A percentile compares a stretch with the other conserved stretches of the same genome.
Evolutionary conservation across 2,329 filamentous ascomycete species (phyloP).

Genomic region (Ascochyta pisi): DNA sequence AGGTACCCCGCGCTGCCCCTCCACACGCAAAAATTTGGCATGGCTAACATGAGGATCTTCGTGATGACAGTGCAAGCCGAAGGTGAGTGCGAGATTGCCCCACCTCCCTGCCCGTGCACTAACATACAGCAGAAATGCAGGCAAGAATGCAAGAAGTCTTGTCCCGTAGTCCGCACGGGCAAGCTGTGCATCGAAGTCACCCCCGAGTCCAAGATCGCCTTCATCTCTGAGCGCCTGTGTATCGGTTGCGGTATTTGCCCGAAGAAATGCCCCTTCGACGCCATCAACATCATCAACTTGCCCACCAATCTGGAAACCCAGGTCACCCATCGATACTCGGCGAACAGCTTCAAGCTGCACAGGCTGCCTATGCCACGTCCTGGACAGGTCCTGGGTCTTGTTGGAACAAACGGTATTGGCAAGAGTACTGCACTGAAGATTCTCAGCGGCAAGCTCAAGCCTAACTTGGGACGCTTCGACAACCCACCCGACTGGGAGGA

Average conservation of each 20-base stretch:
- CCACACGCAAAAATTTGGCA: slow-evolving; percentile 41
- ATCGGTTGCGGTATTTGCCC: slow-evolving; percentile 99
- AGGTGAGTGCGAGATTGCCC: slow-evolving; percentile 61
- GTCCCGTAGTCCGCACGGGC: slow-evolving; percentile 94
- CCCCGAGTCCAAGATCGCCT: slow-evolving; percentile 89
- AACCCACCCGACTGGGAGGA: slow-evolving; percentile 99
- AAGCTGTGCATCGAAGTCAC: slow-evolving; percentile 97
- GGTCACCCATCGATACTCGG: slow-evolving; percentile 97
- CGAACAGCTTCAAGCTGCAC: slow-evolving; percentile 99
- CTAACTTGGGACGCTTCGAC: slow-evolving; percentile 92
- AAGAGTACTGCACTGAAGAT: slow-evolving; percentile 99
- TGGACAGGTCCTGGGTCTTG: slow-evolving; percentile 92
- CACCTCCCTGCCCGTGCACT: slow-evolving; percentile 23
- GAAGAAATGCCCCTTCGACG: slow-evolving; percentile 98
- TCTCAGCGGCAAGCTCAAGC: slow-evolving; percentile 97
- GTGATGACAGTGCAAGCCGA: slow-evolving; percentile 78
- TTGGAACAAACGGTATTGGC: slow-evolving; percentile 99
- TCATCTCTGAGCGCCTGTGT: slow-evolving; percentile 94
- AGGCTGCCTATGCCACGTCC: slow-evolving; percentile 94
- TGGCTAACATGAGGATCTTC: slow-evolving; percentile 50
- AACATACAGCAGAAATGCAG: slow-evolving; percentile 80
- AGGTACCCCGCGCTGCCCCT: slow-evolving; percentile 67
- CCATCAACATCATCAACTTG: slow-evolving; percentile 99
- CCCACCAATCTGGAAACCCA: slow-evolving; percentile 98
- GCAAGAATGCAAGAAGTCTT: slow-evolving; percentile 99